Evolutionary conservation across 352 stramenopile genomes (phyloP), one percentile per base, ranked within the genome.

Genomic region (Phytophthora citricola): DNA sequence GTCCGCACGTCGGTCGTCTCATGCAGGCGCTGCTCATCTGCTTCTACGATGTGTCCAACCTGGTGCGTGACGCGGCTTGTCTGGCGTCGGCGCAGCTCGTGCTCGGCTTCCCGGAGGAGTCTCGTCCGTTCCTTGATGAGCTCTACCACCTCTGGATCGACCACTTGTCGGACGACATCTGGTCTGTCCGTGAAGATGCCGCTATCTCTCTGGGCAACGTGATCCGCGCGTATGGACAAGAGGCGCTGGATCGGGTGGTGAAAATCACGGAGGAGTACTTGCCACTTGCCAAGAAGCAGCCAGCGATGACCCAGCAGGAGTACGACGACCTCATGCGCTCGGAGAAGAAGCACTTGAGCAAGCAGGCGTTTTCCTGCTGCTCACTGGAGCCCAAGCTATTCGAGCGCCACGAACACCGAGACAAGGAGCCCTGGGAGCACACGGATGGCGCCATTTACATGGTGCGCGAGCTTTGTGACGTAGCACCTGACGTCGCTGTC

Each of bases 121-220:
- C 86, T 34, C 80, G 80, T 7, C 76, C 83, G 6, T 95, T 97
- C 68, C 70, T 98, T 17, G 78, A 94, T 2, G 92, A 92, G 46
- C 69, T 99, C 1, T 92, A 89, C 53, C 78, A 83, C 29, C 58
- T 91, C 57, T 99, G 96, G 96, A 96, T 97, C 34, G 92, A 97
- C 51, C 96, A 99, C 69, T 74, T 99, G 43, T 97, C 95, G 40
- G 97, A 99, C 71, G 90, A 98, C 53, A 98, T 99, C 68, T 99
- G 96, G 96, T 98, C 91, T n/a, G 92, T 99, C 26, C 92, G 97
- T 38, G 95, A 98, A 73, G 94, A 98, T 74, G 95, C 95, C 0
- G 96, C 96, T 11, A 94, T 98, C 15, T 95, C 97, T 15, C 78
- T 99, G 27, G 96, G 94, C 12, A 94, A 98, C 71, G 92, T 91